phyloP scores from a whole-genome alignment of 148 eudicot species.

The Fagopyrum esculentum region DNA sequence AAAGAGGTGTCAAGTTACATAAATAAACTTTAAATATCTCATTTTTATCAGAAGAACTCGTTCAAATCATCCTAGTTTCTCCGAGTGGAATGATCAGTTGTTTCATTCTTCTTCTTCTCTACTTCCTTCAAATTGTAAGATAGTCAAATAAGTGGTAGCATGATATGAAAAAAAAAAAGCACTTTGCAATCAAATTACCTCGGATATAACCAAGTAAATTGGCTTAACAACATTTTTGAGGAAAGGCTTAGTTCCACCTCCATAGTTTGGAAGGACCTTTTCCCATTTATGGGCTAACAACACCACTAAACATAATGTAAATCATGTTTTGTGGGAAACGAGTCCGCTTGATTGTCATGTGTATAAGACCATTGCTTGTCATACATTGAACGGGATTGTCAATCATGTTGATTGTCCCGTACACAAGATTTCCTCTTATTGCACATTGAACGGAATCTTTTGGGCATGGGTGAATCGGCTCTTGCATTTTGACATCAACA shows the following conservation, averaged over 20 bases:
- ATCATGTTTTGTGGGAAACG: constrained; percentile 27
- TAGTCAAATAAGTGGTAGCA: constrained; percentile 18
- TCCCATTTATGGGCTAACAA: constrained; percentile 78
- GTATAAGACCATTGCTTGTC: too few species aligned
- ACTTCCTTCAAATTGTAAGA: constrained; percentile 58
- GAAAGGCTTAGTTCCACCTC: constrained; percentile 66
- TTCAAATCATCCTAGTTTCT: constrained; percentile 97
- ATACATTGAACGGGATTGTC: too few species aligned
- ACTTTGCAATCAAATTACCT: constrained; percentile 36
- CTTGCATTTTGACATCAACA: too few species aligned
- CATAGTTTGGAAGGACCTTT: constrained; percentile 76
- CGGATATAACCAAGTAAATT: constrained; percentile 53
- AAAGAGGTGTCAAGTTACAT: background rate
- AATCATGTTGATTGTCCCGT: too few species aligned
- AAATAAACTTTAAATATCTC: background rate
- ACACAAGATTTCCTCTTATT: too few species aligned
- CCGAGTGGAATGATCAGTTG: constrained; percentile 85
- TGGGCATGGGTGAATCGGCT: too few species aligned
- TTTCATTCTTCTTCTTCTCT: constrained; percentile 68
- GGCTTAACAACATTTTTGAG: constrained; percentile 60
- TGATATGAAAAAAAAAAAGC: background rate
- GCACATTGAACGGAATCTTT: too few species aligned
- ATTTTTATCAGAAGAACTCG: constrained; percentile 78
- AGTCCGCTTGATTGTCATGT: too few species aligned
- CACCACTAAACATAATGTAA: constrained; percentile 77